A percentile compares a stretch with the other conserved stretches of the same genome.
Evolutionary conservation across 495 filamentous ascomycete genomes (phyloP).

Genomic region (Hyaloscypha bicolor): DNA sequence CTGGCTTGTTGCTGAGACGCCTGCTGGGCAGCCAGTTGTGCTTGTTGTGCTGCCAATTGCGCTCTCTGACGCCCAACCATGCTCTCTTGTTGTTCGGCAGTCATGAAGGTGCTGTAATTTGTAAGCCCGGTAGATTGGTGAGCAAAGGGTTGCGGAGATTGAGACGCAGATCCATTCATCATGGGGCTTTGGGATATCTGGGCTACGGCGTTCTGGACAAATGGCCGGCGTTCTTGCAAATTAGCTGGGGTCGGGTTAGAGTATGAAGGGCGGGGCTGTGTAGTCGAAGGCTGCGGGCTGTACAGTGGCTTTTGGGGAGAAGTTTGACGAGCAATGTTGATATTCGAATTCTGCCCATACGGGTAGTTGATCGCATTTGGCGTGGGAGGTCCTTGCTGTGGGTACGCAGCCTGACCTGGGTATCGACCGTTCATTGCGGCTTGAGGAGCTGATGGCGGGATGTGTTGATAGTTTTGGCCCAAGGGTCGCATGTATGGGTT

Average conservation of each 20-base stretch:
- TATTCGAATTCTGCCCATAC: slow-evolving; percentile 23
- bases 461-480: slow-evolving; percentile 25
- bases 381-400: slow-evolving; percentile 22
- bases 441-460: slow-evolving; percentile 22
- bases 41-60: slow-evolving; percentile 32
- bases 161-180: slow-evolving; percentile 28
- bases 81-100: slow-evolving; percentile 27
- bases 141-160: slow-evolving; percentile 21
- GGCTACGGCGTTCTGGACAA: slow-evolving; percentile 15
- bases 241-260: slow-evolving; percentile 25
- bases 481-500: slow-evolving; percentile 21
- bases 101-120: slow-evolving; percentile 32
- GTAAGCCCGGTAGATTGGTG: slow-evolving; percentile 18
- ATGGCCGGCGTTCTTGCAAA: slow-evolving; percentile 20
- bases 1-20: slow-evolving; percentile 30
- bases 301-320: slow-evolving; percentile 33
- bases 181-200: slow-evolving; percentile 9
- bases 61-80: slow-evolving; percentile 34
- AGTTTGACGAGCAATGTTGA: slow-evolving; percentile 23
- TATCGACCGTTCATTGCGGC: slow-evolving; percentile 30
- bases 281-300: slow-evolving; percentile 23
- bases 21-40: slow-evolving; percentile 32
- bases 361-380: slow-evolving; percentile 30
- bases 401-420: slow-evolving; percentile 15
- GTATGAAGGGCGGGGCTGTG: slow-evolving; percentile 23